Percentiles rank a stretch among this genome's conserved stretches.
phyloP scores from a whole-genome alignment of 495 filamentous ascomycete genomes.

The Xylaria longipes region DNA sequence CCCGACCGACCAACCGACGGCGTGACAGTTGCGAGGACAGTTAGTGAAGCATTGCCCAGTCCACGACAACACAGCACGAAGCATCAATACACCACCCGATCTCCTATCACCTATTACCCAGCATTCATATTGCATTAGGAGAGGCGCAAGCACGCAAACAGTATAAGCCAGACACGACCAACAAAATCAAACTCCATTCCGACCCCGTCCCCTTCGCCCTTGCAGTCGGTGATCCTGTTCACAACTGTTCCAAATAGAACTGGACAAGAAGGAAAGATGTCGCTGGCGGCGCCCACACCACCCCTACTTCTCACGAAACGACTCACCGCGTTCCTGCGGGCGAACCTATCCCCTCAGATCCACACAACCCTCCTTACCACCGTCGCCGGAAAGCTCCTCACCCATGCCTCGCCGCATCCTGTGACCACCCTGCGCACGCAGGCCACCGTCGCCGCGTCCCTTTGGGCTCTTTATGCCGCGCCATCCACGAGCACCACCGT shows the following conservation, averaged over 20 bases:
- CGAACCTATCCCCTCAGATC: conserved; percentile 51
- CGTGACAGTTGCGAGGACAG: not conserved
- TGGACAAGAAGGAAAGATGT: conserved; percentile 31
- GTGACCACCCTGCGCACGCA: conserved; percentile 53
- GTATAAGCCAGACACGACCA: not conserved
- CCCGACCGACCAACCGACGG: not conserved
- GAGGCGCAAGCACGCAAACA: not conserved
- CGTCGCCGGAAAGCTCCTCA: conserved; percentile 55
- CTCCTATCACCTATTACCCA: not conserved
- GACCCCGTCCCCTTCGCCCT: not conserved
- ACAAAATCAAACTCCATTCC: not conserved
- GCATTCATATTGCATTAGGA: not conserved
- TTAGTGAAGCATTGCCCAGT: not conserved
- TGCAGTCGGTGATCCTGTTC: not conserved
- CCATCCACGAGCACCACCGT: conserved; percentile 28
- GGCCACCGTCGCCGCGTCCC: conserved; percentile 55
- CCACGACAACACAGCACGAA: not conserved
- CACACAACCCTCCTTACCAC: conserved; percentile 53
- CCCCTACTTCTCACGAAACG: conserved; percentile 57
- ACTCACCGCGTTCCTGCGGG: conserved; percentile 55
- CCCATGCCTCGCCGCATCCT: conserved; percentile 51
- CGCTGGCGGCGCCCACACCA: conserved; percentile 42
- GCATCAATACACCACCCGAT: not conserved
- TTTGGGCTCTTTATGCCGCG: conserved; percentile 50
- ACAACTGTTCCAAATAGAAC: not conserved